A percentile compares a stretch with the other conserved stretches of the same genome.
phyloP scores from a whole-genome alignment of 192 early-diverging fungal genomes.

The Coemansia sp. region DNA sequence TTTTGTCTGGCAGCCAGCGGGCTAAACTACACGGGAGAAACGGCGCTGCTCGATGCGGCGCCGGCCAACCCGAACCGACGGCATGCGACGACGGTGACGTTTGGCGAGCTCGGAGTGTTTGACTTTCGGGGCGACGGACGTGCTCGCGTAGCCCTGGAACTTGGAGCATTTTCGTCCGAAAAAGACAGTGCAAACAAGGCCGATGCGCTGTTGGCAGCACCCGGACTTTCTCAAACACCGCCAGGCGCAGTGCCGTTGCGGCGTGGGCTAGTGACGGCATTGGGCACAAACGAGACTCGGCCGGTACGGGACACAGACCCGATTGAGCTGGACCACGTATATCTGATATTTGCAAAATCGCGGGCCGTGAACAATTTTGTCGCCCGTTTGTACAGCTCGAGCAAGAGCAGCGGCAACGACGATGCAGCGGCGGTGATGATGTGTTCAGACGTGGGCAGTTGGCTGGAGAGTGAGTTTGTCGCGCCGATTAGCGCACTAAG shows the following conservation, averaged over 20 bases:
- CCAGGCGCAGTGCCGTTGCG: background rate
- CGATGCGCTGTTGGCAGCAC: background rate
- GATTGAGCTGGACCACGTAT: slow-evolving; percentile 46
- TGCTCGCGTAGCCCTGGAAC: slow-evolving; percentile 39
- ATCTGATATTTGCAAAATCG: slow-evolving; percentile 44
- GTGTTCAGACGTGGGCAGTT: slow-evolving; percentile 39
- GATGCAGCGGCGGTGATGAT: slow-evolving; percentile 13
- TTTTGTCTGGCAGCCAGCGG: too few relatives aligned
- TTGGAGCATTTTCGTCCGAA: slow-evolving; percentile 47
- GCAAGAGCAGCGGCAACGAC: slow-evolving; percentile 10
- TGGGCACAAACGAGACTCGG: slow-evolving; percentile 14
- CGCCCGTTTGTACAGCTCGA: slow-evolving; percentile 26
- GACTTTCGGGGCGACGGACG: slow-evolving; percentile 49
- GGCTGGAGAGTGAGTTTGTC: slow-evolving; percentile 46
- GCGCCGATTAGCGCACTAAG: slow-evolving; percentile 31
- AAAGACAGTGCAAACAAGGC: slow-evolving; percentile 25
- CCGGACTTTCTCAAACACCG: background rate
- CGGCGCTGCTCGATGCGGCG: slow-evolving; percentile 44
- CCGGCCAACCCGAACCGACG: slow-evolving; percentile 26
- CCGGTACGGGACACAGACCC: slow-evolving; percentile 31
- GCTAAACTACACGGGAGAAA: slow-evolving; percentile 49
- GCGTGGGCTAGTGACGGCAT: slow-evolving; percentile 5
- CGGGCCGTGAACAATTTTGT: slow-evolving; percentile 51
- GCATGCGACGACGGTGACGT: slow-evolving; percentile 40
- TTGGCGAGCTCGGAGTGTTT: slow-evolving; percentile 48